Evolutionary conservation across 1,284 basidiomycete species (phyloP), one percentile per base, ranked within the genome.

Genomic region (Exsudoporus floridanus): DNA sequence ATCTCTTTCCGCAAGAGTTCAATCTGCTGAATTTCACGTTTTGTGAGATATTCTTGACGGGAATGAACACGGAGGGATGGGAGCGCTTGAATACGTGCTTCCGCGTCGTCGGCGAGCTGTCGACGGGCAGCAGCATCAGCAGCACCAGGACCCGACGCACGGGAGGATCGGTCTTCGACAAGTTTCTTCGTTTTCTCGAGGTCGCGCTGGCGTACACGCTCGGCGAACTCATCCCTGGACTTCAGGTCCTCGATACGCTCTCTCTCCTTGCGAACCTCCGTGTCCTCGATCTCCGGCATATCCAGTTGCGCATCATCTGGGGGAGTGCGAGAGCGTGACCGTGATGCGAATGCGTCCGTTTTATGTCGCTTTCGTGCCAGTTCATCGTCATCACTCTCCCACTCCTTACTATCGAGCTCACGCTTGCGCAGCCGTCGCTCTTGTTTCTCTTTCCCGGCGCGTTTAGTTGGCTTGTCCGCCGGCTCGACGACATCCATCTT

Each of bases 1-100:
- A 98, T 95, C 71, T 98, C 95, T 70, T 90, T 86, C 44, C 92
- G 83, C 41, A 99, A 77, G 19, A 99, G 79, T 66, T 99, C 97
- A 59, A 99, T 90, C 68, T 95, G 92, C 71, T 99, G 97, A 42
- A 90, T 78, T 73, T 98, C 94, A 62, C 97, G 90, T 70, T 99
- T 99, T 25, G 92, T 89, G 54, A 99, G 81, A 67, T 99, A 99
- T 67, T 94, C 91, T 67, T 97, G 90, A 56, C 95, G 84, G 4
- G 93, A 94, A 61, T 88, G 90, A 54, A 90, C 76, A 46, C 94
- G 85, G 4, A 98, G 77, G 28, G 84, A 85, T 1, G 92, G 92
- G 69, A 98, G 83, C 14, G 91, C 92, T n/a, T 74, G 72, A 10
- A 73, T 69, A n/a, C 93, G 84, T 12, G 90, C 90, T 51, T 84